phyloP scores from a whole-genome alignment of 805 yeast genomes.

The Suhomyces emberorum region DNA sequence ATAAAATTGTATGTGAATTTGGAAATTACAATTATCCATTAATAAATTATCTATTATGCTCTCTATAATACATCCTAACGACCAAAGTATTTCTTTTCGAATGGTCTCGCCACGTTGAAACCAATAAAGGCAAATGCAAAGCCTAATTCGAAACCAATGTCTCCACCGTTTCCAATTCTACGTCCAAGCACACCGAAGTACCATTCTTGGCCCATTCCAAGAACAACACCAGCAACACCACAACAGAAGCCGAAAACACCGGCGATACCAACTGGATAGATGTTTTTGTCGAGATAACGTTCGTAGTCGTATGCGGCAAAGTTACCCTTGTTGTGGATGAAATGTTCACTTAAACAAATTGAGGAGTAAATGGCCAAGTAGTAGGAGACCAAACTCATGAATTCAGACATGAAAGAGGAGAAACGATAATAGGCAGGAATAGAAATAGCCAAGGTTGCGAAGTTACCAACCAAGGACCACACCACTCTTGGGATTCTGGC shows the following conservation, averaged over 20 bases:
- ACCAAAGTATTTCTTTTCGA: constrained; percentile 64
- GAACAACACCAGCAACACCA: constrained; percentile 80
- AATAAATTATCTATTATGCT: no score
- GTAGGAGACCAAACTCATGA: constrained; percentile 90
- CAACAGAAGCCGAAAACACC: constrained; percentile 75
- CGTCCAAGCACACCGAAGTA: constrained; percentile 68
- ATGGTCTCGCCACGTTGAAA: constrained; percentile 54
- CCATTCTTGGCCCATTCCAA: constrained; percentile 89
- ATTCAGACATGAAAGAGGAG: constrained; percentile 69
- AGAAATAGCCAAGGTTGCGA: constrained; percentile 76
- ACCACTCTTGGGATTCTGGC: constrained; percentile 73
- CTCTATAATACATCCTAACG: constrained; percentile 25
- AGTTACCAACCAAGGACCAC: constrained; percentile 79
- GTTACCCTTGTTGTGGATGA: constrained; percentile 66
- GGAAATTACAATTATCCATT: not conserved
- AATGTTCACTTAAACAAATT: constrained; percentile 77
- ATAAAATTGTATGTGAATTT: not conserved
- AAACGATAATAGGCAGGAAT: constrained; percentile 84
- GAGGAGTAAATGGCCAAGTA: constrained; percentile 84
- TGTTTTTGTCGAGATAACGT: constrained; percentile 53
- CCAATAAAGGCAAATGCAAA: constrained; percentile 63
- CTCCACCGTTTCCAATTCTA: constrained; percentile 75
- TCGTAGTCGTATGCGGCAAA: constrained; percentile 59
- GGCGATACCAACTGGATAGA: constrained; percentile 74
- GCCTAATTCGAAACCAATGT: constrained; percentile 81